Evolutionary conservation across 225 moss, liverwort and hornwort genomes (phyloP).

Genomic region (Anthoceros angustus): DNA sequence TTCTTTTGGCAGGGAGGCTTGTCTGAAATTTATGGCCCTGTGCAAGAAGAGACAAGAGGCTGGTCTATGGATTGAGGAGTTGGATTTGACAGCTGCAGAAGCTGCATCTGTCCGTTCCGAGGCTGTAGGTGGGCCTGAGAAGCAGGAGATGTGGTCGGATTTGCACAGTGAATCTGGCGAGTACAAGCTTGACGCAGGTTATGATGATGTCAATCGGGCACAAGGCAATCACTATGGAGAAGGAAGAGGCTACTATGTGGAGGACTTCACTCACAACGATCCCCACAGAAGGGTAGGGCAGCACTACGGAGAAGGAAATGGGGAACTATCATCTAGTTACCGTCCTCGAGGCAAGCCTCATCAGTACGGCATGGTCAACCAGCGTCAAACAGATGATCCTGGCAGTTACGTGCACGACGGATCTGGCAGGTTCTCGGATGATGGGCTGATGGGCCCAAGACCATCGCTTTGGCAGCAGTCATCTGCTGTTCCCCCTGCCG

Average conservation of each 20-base stretch:
- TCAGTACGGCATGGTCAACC: neutral
- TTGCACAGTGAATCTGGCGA: conserved; percentile 36
- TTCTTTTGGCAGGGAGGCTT: conserved; percentile 32
- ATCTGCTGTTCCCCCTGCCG: neutral
- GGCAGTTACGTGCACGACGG: neutral
- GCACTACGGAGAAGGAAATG: neutral
- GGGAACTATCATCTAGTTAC: neutral
- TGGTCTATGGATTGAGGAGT: conserved; percentile 50
- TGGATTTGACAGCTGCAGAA: conserved; percentile 42
- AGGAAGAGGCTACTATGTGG: conserved; percentile 24
- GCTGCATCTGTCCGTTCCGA: conserved; percentile 32
- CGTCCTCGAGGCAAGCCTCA: neutral
- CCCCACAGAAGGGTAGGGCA: neutral
- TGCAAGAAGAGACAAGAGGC: conserved; percentile 56
- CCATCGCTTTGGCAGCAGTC: conserved; percentile 1
- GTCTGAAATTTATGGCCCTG: conserved; percentile 37
- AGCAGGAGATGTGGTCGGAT: conserved; percentile 38
- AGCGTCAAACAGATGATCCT: neutral
- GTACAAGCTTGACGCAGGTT: conserved; percentile 9
- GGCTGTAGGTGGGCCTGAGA: conserved; percentile 28
- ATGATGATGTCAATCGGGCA: conserved; percentile 26
- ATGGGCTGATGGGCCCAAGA: neutral
- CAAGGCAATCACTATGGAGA: conserved; percentile 28
- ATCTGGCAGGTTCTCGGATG: neutral
- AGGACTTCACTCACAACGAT: conserved; percentile 11